phyloP scores from a whole-genome alignment of 2,329 filamentous ascomycete species.

The Byssoonygena ceratinophila region DNA sequence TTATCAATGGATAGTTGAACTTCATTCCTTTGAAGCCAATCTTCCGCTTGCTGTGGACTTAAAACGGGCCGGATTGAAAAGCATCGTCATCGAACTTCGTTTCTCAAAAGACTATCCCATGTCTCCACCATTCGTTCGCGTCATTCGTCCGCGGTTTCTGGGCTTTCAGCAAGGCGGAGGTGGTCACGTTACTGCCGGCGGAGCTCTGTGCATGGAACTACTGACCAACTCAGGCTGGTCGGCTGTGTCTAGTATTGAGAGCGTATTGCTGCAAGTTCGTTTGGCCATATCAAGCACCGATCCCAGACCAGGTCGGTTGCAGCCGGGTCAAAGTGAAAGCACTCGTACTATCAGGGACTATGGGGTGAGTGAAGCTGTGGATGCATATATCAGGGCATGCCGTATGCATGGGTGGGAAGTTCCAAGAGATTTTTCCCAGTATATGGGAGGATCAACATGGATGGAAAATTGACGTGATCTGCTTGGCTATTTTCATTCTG shows the following conservation, averaged over 20 bases:
- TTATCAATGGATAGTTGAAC: slow-evolving; percentile 84
- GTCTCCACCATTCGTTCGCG: slow-evolving; percentile 71
- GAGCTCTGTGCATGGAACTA: slow-evolving; percentile 75
- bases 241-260: slow-evolving; percentile 62
- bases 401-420: slow-evolving; percentile 60
- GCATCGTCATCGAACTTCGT: slow-evolving; percentile 69
- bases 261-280: slow-evolving; percentile 68
- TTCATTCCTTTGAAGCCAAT: slow-evolving; percentile 65
- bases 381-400: slow-evolving; percentile 62
- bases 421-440: slow-evolving; percentile 49
- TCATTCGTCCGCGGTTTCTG: slow-evolving; percentile 70
- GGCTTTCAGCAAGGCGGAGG: slow-evolving; percentile 63
- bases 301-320: slow-evolving; percentile 61
- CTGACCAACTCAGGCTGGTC: slow-evolving; percentile 77
- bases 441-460: background rate
- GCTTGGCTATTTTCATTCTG: no score
- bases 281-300: slow-evolving; percentile 61
- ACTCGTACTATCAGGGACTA: slow-evolving; percentile 44
- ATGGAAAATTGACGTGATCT: background rate
- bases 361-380: slow-evolving; percentile 56
- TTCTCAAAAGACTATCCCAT: slow-evolving; percentile 68
- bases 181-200: slow-evolving; percentile 74
- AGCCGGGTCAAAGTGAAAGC: slow-evolving; percentile 18
- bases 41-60: slow-evolving; percentile 68
- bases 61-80: slow-evolving; percentile 49